Evolutionary conservation across 1,139 yeast genomes (phyloP), one percentile per base, ranked within the genome.

Genomic region (Blastobotrys buckinghamii): DNA sequence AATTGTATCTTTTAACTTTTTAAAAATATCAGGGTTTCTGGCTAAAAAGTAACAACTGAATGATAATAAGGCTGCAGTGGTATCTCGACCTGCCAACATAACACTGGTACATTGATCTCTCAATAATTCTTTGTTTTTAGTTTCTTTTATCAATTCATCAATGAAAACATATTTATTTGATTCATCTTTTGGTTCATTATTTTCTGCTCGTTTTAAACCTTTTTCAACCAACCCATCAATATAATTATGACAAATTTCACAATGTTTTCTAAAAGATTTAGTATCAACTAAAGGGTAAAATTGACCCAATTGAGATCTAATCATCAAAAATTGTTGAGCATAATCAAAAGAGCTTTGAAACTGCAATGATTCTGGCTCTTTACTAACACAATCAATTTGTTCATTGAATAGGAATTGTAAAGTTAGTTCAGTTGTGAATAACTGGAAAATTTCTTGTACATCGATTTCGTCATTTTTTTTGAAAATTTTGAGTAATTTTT

Each of bases 331-430:
- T 13, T 55, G 53, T 56, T 75, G 79, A 16, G 77, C 63, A 30
- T 52, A 53, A 55, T 75, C 73, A 62, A 77, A 77, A 5, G 78
- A 69, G 1, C 64, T 62, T 38, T 76, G 75, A 59, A 77, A 76
- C 16, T 66, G 68, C 19, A 49, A 26, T 15, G 20, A 36, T 16
- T 15, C 32, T 10, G 36, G 22, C 13, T 13, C 22, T 6, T 12
- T 24, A 1, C 50, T 20, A 45, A 76, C 67, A 20, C 72, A 62
- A 47, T 68, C 68, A 17, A 71, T 75, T 6, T 77, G 69, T 57
- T 72, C 76, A 26, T 83, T 83, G 62, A 78, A 78, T 55, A 79
- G 65, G 57, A 78, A 77, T 60, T 78, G 82, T n/a, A 82, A 75
- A 7, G 83, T 77, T 15, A 80, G 72, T 58, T 79, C 84, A 57